Evolutionary conservation across 106 monocot species (phyloP).

Genomic region (Narthecium ossifragum): DNA sequence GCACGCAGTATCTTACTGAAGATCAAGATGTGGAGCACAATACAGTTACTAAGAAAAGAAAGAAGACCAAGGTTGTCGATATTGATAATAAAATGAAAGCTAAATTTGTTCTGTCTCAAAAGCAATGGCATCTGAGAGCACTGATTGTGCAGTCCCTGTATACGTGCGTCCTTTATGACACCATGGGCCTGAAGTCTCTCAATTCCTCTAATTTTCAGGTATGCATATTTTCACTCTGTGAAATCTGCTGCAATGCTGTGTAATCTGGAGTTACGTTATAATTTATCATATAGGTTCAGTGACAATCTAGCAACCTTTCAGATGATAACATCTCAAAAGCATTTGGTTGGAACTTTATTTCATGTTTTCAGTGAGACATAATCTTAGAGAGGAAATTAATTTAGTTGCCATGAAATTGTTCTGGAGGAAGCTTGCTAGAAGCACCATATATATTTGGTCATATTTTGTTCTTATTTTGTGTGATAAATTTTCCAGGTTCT

Average conservation of each 20-base stretch:
- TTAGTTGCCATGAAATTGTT: no score
- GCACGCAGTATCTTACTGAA: constrained; percentile 43
- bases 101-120: constrained; percentile 18
- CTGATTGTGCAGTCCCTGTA: constrained; percentile 66
- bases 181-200: constrained; percentile 59
- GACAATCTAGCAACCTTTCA: no score
- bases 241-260: not conserved
- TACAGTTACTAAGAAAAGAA: constrained; percentile 47
- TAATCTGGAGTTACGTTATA: no score
- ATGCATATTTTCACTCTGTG: constrained; percentile 1
- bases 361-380: no score
- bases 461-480: no score
- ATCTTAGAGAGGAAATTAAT: no score
- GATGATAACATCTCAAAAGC: no score
- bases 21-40: constrained; percentile 22
- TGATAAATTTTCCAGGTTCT: constrained; percentile 63
- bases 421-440: no score
- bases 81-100: constrained; percentile 9
- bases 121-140: constrained; percentile 80
- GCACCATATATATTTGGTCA: no score
- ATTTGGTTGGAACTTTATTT: not conserved
- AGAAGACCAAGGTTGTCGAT: constrained; percentile 50
- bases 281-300: no score
- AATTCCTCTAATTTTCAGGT: constrained; percentile 95
- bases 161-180: constrained; percentile 83